Evolutionary conservation across 2,329 filamentous ascomycete genomes (phyloP), one percentile per base, ranked within the genome.

Genomic region (Lecanosticta acicola): DNA sequence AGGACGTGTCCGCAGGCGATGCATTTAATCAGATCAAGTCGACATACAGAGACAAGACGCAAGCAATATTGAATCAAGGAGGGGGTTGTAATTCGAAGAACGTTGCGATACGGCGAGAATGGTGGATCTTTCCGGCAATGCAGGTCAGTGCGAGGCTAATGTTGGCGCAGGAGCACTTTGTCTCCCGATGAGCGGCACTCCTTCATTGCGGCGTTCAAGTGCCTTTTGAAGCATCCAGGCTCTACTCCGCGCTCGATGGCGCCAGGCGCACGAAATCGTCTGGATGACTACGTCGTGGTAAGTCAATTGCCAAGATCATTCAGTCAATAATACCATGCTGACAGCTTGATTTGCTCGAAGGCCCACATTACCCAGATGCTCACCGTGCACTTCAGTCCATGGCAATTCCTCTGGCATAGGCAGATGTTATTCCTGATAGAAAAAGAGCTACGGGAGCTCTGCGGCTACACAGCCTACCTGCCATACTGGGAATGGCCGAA

Each of bases 351-450:
- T 57, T 35, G 48, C 55, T 32, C 53, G 52, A 37, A 47, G 45
- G 21, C 50, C 24, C 59, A 63, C 45, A 57, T 61, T 35, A 52
- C 61, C 34, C 47, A 56, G 38, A 60, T 59, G n/a, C n/a, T 52
- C 16, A 46, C 49, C 20, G 54, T 60, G 16, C 61, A 63, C 46
- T 50, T 46, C 39, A 59, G 57, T 2, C 58, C 55, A 14, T 53
- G 54, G 43, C 55, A 59, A 43, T 48, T 59, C 3, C 48, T 67
- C 20, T 71, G 68, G 67, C 69, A 72, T 48, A 59, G 69, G 2
- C 65, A 67, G 45, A 68, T 66, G 48, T 65, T 66, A 9, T 65
- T 70, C 60, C 48, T 63, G 4, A 68, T 70, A 48, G 69, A 73
- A 45, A 60, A 68, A 48, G 66, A 66, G 10, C 59, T 72, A 5